Evolutionary conservation across 2,329 filamentous ascomycete species (phyloP), one percentile per base, ranked within the genome.

Genomic region (Cordyceps javanica): DNA sequence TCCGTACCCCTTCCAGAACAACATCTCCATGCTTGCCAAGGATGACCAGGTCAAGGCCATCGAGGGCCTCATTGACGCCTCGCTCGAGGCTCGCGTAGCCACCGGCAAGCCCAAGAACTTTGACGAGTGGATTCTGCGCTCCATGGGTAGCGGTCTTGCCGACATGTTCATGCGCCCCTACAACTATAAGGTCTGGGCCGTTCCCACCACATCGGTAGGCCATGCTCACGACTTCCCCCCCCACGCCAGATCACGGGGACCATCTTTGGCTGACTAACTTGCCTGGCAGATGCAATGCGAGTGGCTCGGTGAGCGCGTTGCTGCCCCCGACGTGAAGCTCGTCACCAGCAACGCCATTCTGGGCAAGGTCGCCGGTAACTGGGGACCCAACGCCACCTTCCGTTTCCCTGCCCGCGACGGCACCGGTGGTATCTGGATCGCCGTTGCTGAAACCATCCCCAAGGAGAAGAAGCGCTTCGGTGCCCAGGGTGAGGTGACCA

Each of bases 161-260:
- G 86, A 99, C 73, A 82, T 93, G 67, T 99, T 99, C 84, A 99
- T 99, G 94, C 84, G 94, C 68, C 94, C 94, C 56, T 99, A 99
- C 83, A 99, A 99, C 85, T 99, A 88, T 87, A 99, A 99, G 81
- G 94, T 99, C 72, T 99, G 94, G 94, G 94, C 94, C 62, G 93
- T 97, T 67, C 94, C 94, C 60, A 97, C 93, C 58, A 96, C 89
- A 66, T 96, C 96, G 86, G 91, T 95, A 82, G 68, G 81, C 62
- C 28, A 16, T 32, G 21, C 13, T 21, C 13, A 32, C 9, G n/a
- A 21, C 19, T 23, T n/a, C 19, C 7, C 28, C 7, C 28, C 14
- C 10, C 11, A 2, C 39, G n/a, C 10, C 5, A 11, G 13, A 19
- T 16, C 28, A 8, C 8, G 21, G n/a, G 10, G 36, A 28, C 32